Evolutionary conservation across 495 filamentous ascomycete genomes (phyloP).

Genomic region (Lophiotrema nucula): DNA sequence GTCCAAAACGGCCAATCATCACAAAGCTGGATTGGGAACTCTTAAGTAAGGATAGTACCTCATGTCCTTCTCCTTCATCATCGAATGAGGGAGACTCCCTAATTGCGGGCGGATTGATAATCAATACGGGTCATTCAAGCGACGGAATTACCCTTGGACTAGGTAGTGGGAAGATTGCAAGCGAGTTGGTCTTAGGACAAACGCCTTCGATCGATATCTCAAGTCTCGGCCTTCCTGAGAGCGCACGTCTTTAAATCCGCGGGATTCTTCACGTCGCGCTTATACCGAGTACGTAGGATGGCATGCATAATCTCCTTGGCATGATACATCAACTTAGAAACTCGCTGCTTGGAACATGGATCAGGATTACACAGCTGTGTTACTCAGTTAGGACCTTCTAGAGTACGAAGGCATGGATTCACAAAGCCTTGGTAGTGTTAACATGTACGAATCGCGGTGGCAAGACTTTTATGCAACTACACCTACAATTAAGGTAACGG

Average conservation of each 20-base stretch:
- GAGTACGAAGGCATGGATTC: no score
- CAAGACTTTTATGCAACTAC: no score
- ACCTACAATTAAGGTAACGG: no score
- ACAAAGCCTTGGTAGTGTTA: no score
- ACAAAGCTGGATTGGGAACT: conserved; percentile 4
- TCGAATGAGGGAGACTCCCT: not conserved
- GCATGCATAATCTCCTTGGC: no score
- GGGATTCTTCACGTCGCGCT: no score
- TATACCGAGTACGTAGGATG: no score
- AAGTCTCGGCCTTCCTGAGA: not conserved
- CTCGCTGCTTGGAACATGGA: no score
- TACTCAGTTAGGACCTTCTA: no score
- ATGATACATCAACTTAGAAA: no score
- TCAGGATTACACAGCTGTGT: no score
- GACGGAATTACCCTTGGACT: not conserved
- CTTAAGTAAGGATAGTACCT: not conserved
- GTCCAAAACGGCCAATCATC: conserved; percentile 4
- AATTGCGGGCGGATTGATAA: not conserved
- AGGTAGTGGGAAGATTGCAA: conserved; percentile 4
- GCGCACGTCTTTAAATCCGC: not conserved
- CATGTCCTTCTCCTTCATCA: not conserved
- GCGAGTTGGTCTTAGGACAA: not conserved
- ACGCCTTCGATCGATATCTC: conserved; percentile 1
- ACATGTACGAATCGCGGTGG: no score
- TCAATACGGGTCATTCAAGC: conserved; percentile 6